Percentiles rank a stretch among this genome's conserved stretches.
These are phyloP conservation scores for Trichoderma endophyticum DNA, from an alignment of 2,329 filamentous ascomycete species.

Conservation along the genomic window DNA sequence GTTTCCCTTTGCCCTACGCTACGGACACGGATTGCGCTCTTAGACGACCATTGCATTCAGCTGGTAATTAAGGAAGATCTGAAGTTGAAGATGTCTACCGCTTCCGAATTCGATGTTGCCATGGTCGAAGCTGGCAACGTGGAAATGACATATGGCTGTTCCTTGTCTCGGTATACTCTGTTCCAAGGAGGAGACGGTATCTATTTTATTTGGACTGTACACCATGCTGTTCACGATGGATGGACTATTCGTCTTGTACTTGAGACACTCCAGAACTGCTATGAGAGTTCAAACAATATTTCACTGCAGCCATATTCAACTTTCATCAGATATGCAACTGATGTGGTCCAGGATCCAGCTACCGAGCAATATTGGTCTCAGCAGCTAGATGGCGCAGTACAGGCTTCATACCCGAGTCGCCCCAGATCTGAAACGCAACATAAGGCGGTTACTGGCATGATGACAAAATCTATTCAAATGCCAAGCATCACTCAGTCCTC, in stretches of 20 bases:
- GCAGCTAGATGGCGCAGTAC: slow-evolving; percentile 17
- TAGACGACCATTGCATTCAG: slow-evolving; percentile 15
- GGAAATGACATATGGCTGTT: slow-evolving; percentile 3
- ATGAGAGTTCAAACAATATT: not conserved
- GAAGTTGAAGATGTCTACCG: not conserved
- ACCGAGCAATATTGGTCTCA: slow-evolving; percentile 19
- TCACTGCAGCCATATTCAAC: not conserved
- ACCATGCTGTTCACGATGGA: slow-evolving; percentile 31
- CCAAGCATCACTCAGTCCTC: not conserved
- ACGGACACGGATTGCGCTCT: slow-evolving; percentile 14
- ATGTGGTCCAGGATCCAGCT: slow-evolving; percentile 5
- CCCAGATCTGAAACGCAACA: not conserved
- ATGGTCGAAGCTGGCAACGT: not conserved
- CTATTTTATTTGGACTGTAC: slow-evolving; percentile 26
- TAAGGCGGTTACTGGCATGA: not conserved
- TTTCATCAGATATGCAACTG: not conserved
- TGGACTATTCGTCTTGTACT: slow-evolving; percentile 24
- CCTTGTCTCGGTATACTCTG: not conserved
- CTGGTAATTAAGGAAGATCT: slow-evolving; percentile 17
- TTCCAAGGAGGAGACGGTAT: not conserved
- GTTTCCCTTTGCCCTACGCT: not conserved
- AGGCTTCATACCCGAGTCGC: slow-evolving; percentile 16
- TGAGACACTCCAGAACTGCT: slow-evolving; percentile 15
- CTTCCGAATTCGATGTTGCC: not conserved
- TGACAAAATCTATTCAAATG: not conserved